Percentiles rank a stretch among this genome's conserved stretches.
phyloP scores from a whole-genome alignment of 306 rosid species.

The Cotoneaster glaucophyllus region DNA sequence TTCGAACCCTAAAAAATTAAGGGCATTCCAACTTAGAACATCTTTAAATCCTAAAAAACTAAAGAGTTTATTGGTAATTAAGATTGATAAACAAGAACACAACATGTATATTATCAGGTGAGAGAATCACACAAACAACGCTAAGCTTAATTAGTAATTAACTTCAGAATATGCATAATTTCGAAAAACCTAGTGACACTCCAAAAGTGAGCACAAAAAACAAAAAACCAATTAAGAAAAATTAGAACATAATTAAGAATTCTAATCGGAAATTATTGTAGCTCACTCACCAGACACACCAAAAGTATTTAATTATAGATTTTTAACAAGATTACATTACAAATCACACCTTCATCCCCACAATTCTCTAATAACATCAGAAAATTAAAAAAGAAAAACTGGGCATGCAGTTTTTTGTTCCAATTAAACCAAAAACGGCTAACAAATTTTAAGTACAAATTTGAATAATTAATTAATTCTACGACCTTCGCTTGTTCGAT shows the following conservation, averaged over 20 bases:
- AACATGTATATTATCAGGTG: background rate
- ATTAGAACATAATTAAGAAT: background rate
- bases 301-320: slow-evolving; percentile 10
- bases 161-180: background rate
- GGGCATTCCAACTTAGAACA: background rate
- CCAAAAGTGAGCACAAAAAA: background rate
- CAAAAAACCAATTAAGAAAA: background rate
- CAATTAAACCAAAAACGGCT: background rate
- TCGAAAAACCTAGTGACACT: background rate
- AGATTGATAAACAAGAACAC: background rate
- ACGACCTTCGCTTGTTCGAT: slow-evolving; percentile 34
- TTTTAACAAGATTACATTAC: slow-evolving; percentile 6
- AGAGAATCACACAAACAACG: background rate
- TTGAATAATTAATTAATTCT: background rate
- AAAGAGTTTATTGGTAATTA: background rate
- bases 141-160: background rate
- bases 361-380: background rate
- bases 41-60: background rate
- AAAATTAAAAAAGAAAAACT: background rate
- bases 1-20: background rate
- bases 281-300: background rate
- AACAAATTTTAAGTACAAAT: background rate
- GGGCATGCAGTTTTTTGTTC: background rate
- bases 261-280: background rate
- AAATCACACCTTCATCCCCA: background rate